Percentiles rank a stretch among this genome's conserved stretches.
Conservation (phyloP, 1,139 yeast genomes). For the Pichia sp. region DNA sequence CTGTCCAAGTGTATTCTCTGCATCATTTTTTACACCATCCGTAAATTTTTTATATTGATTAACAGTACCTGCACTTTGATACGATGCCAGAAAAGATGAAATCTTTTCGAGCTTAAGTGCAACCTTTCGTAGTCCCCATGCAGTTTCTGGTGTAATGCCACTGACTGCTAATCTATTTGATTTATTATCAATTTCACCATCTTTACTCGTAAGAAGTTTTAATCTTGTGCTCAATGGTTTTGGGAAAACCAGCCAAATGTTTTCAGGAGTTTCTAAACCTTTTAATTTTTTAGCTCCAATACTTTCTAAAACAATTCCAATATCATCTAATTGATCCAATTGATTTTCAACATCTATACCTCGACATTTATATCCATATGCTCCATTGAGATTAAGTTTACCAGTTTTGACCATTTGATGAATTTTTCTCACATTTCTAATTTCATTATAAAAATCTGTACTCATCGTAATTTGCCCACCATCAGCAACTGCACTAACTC, state of each 20-base stretch:
- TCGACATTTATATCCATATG: constrained; percentile 57
- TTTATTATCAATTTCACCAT: constrained; percentile 23
- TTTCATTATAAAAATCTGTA: constrained; percentile 71
- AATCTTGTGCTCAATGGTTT: constrained; percentile 53
- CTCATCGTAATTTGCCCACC: constrained; percentile 96
- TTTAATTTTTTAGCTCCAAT: constrained; percentile 86
- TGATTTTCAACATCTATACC: constrained; percentile 65
- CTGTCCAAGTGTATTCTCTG: constrained; percentile 15
- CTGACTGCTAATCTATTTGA: constrained; percentile 24
- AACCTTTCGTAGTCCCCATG: constrained; percentile 43
- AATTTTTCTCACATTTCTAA: constrained; percentile 49
- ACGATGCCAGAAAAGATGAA: constrained; percentile 19
- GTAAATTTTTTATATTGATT: constrained; percentile 10
- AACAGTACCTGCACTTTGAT: background rate
- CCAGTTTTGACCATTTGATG: constrained; percentile 44
- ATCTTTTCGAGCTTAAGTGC: constrained; percentile 46
- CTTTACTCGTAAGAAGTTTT: constrained; percentile 31
- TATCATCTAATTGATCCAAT: constrained; percentile 55
- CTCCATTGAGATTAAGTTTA: constrained; percentile 39
- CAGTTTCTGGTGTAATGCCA: constrained; percentile 29
- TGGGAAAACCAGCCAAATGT: constrained; percentile 75
- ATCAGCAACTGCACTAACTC: constrained; percentile 91
- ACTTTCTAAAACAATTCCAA: constrained; percentile 64
- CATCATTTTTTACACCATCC: constrained; percentile 16
- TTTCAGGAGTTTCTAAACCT: constrained; percentile 92